phyloP scores from a whole-genome alignment of 257 asterid species.

The Gentiana macrophylla region DNA sequence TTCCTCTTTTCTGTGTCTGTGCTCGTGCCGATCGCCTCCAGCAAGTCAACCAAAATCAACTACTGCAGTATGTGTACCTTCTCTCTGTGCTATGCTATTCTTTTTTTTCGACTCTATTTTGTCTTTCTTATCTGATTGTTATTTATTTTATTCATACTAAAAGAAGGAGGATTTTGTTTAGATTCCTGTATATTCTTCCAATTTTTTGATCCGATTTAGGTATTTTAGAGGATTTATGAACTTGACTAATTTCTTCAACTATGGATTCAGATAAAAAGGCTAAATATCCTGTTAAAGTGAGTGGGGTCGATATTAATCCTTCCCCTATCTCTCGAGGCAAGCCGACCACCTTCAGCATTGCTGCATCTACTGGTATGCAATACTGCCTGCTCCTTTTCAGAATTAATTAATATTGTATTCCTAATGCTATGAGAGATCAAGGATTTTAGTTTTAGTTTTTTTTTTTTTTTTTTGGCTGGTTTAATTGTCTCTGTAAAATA shows the following conservation, averaged over 20 bases:
- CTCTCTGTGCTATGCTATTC: not conserved
- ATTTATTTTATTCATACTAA: not conserved
- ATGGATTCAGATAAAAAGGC: slow-evolving; percentile 41
- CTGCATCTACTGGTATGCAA: slow-evolving; percentile 54
- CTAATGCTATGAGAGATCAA: not conserved
- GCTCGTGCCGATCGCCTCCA: slow-evolving; percentile 25
- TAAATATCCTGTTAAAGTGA: slow-evolving; percentile 55
- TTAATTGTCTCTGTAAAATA: too few relatives aligned
- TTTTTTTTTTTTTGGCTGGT: not conserved
- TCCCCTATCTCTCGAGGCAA: slow-evolving; percentile 51
- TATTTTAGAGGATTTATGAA: too few relatives aligned
- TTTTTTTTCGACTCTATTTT: not conserved
- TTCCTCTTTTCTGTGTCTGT: slow-evolving; percentile 20
- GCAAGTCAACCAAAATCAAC: slow-evolving; percentile 13
- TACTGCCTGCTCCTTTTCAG: too few relatives aligned
- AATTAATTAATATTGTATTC: not conserved
- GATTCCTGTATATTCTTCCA: too few relatives aligned
- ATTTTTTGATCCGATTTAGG: not conserved
- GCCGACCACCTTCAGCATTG: slow-evolving; percentile 47
- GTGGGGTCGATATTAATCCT: slow-evolving; percentile 52
- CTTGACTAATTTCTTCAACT: too few relatives aligned
- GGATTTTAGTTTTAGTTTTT: not conserved
- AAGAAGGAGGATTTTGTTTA: not conserved
- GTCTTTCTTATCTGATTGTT: not conserved
- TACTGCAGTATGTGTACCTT: slow-evolving; percentile 27